Conservation (phyloP, 2,329 filamentous ascomycete species). For the Cladosporium sp. region DNA sequence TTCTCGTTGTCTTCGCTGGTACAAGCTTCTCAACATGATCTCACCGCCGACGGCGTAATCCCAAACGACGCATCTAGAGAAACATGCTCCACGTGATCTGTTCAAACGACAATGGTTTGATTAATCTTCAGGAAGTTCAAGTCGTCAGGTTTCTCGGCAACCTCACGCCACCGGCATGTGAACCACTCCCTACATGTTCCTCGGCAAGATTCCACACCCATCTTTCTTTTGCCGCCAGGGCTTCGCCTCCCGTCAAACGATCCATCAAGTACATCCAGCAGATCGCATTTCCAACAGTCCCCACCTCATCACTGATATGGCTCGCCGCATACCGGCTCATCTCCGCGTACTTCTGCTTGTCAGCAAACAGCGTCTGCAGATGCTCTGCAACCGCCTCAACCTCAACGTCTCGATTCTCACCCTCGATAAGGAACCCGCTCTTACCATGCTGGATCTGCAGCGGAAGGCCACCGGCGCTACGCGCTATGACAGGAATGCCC, state of each 20-base stretch:
- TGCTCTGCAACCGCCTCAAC: slow-evolving; percentile 64
- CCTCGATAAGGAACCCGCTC: slow-evolving; percentile 68
- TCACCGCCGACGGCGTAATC: too few species aligned
- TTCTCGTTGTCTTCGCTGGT: slow-evolving; percentile 13
- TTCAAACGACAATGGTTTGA: too few species aligned
- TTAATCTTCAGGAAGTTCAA: too few species aligned
- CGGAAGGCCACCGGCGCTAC: slow-evolving; percentile 75
- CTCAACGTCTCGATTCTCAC: slow-evolving; percentile 57
- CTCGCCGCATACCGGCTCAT: slow-evolving; percentile 50
- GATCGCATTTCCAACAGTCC: slow-evolving; percentile 76
- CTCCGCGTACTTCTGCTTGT: slow-evolving; percentile 62
- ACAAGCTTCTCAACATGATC: not conserved
- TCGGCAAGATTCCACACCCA: slow-evolving; percentile 78
- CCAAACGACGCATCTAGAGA: too few species aligned
- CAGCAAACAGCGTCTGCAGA: slow-evolving; percentile 66
- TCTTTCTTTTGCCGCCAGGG: slow-evolving; percentile 59
- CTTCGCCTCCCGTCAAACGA: slow-evolving; percentile 61
- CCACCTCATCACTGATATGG: slow-evolving; percentile 78
- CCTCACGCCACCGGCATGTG: too few species aligned
- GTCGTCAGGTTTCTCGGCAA: too few species aligned
- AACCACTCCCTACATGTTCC: slow-evolving; percentile 56
- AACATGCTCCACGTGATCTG: too few species aligned
- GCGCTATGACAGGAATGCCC: slow-evolving; percentile 75
- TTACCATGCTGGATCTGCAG: slow-evolving; percentile 72
- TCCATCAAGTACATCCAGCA: slow-evolving; percentile 77